Evolutionary conservation across 2,329 filamentous ascomycete genomes (phyloP), one percentile per base, ranked within the genome.

Genomic region (Stromatinia cepivora): DNA sequence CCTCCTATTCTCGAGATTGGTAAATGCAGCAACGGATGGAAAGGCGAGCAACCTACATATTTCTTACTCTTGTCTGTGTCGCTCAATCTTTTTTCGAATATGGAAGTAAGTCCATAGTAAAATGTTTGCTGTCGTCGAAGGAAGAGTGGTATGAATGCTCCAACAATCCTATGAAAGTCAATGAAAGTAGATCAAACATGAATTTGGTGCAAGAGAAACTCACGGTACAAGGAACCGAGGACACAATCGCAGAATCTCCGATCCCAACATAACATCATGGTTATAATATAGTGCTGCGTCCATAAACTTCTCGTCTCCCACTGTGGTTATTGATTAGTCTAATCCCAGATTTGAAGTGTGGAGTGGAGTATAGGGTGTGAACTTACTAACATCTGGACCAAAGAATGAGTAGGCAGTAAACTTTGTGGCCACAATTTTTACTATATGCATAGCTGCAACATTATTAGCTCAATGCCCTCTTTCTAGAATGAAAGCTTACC

Each of bases 271-370:
- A 15, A 59, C 64, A 39, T 67, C 52, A n/a, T 70, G 64, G n/a
- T 67, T 67, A 53, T 62, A 67, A 20, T 9, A 11, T 9, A 64
- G 22, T 10, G 57, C 69, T 20, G 69, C 42, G 15, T 52, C 36
- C 69, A 70, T 70, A 42, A 70, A 67, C 15, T 67, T 20, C 52
- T 64, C 52, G 50, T 70, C 67, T 11, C 31, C 34, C 17, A 45
- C 65, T 67, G 54, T 7, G 5, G 34, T 31, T 9, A 8, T 34
- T 31, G 7, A 57, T 57, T 34, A 34, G 25, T 10, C 39, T 8
- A 57, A 22, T 4, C 31, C 11, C 17, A 9, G n/a, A n/a, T n/a
- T n/a, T 34, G 31, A 34, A 57, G 5, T 34, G 28, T n/a, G n/a
- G n/a, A n/a, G 28, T 57, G 17, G 20, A 28, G 34, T 7, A 39